These are phyloP conservation scores for Sclerotinia spermophila DNA, from an alignment of 2,329 filamentous ascomycete genomes.

Conservation along the genomic window DNA sequence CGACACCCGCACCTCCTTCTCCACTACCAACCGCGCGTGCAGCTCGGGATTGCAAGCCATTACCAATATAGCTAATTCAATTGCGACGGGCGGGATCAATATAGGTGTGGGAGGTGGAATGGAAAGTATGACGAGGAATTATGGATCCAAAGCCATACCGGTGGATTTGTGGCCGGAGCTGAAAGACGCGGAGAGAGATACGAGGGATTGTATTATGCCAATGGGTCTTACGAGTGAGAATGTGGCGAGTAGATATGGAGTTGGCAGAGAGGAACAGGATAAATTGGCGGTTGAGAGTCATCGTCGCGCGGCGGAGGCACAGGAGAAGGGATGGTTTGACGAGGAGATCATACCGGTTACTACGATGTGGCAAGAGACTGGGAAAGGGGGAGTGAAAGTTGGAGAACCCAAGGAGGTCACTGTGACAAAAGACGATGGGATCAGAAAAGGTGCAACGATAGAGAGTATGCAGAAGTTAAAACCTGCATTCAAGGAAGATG, in stretches of 20 bases:
- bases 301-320: constrained; percentile 66
- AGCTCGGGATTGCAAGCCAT: constrained; percentile 75
- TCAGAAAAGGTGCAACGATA: constrained; percentile 62
- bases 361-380: constrained; percentile 62
- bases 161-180: constrained; percentile 74
- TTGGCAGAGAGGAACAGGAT: constrained; percentile 75
- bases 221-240: constrained; percentile 93
- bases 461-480: constrained; percentile 77
- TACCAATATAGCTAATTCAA: constrained; percentile 68
- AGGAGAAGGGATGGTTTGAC: constrained; percentile 66
- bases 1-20: constrained; percentile 67
- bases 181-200: constrained; percentile 62
- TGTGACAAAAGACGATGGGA: constrained; percentile 77
- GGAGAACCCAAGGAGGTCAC: constrained; percentile 59
- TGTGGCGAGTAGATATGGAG: constrained; percentile 72
- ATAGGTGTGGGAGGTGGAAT: constrained; percentile 81
- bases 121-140: constrained; percentile 96
- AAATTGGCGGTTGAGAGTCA: constrained; percentile 75
- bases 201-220: constrained; percentile 84
- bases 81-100: constrained; percentile 69
- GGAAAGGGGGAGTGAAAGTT: constrained; percentile 55
- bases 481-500: constrained; percentile 75
- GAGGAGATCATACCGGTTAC: constrained; percentile 76
- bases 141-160: constrained; percentile 80
- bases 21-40: constrained; percentile 88